Percentiles rank a stretch among this genome's conserved stretches.
Evolutionary conservation across 2,329 filamentous ascomycete genomes (phyloP).

Genomic region (Chrysosporium queenslandicum): DNA sequence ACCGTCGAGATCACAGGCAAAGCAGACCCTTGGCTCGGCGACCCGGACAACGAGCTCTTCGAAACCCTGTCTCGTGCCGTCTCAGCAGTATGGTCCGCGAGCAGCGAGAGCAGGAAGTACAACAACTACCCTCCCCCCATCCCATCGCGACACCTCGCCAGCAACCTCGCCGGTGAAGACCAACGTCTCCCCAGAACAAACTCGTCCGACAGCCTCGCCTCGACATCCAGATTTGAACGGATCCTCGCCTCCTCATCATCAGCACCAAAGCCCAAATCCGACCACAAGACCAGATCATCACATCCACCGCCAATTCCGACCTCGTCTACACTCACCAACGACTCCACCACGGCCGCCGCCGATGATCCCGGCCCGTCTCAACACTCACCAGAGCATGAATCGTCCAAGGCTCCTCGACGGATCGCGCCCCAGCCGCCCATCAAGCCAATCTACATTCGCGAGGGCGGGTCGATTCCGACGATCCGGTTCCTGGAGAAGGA

Average conservation of each 20-base stretch:
- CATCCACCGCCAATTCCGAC: slow-evolving; percentile 7
- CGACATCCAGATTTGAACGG: slow-evolving; percentile 29
- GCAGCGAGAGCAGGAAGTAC: slow-evolving; percentile 22
- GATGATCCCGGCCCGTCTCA: background rate
- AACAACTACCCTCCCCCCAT: slow-evolving; percentile 28
- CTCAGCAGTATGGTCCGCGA: slow-evolving; percentile 64
- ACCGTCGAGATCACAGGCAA: slow-evolving; percentile 80
- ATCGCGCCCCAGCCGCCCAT: slow-evolving; percentile 18
- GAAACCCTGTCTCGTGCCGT: slow-evolving; percentile 77
- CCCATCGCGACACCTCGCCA: slow-evolving; percentile 16
- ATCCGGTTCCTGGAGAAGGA: slow-evolving; percentile 93
- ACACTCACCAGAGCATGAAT: slow-evolving; percentile 15
- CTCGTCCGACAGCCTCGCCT: slow-evolving; percentile 32
- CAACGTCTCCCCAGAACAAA: slow-evolving; percentile 27
- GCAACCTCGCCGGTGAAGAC: slow-evolving; percentile 5
- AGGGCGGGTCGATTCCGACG: slow-evolving; percentile 88
- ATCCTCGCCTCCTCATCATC: slow-evolving; percentile 28
- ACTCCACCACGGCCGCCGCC: no score
- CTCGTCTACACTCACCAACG: slow-evolving; percentile 14
- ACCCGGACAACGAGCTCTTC: slow-evolving; percentile 84
- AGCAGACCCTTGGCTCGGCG: slow-evolving; percentile 92
- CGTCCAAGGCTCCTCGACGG: background rate
- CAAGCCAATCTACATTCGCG: slow-evolving; percentile 76
- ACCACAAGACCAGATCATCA: slow-evolving; percentile 3
- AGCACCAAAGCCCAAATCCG: slow-evolving; percentile 7